Conservation (phyloP, 257 asterid genomes). For the Cinchona pubescens region DNA sequence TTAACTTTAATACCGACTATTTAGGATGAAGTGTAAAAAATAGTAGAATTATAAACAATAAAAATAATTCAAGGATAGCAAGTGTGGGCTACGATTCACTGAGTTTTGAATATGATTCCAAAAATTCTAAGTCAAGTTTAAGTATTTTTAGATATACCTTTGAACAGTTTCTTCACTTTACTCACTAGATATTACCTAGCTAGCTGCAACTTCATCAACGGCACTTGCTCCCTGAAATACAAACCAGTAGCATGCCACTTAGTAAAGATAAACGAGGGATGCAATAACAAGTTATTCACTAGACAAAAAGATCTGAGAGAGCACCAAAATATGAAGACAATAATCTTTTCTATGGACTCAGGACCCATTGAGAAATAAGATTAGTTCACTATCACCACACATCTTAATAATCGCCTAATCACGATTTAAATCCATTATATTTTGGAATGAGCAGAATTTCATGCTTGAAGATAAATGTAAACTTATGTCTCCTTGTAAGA, state of each 20-base stretch:
- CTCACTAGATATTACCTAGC: slow-evolving; percentile 78
- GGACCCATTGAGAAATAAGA: no score
- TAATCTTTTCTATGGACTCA: no score
- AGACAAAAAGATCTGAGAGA: no score
- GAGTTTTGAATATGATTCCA: background rate
- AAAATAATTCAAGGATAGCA: no score
- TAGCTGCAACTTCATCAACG: slow-evolving; percentile 96
- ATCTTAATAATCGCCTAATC: background rate
- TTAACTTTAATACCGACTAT: no score
- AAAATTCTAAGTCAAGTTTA: background rate
- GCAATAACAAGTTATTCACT: background rate
- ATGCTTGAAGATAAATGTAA: background rate
- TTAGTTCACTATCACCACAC: background rate
- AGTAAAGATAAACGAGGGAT: background rate
- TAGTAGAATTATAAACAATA: no score
- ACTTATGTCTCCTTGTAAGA: background rate
- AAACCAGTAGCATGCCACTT: background rate
- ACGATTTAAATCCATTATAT: background rate
- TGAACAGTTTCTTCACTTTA: slow-evolving; percentile 91
- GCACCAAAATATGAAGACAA: no score
- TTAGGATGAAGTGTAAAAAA: no score
- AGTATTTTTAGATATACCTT: slow-evolving; percentile 51
- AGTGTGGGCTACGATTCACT: no score
- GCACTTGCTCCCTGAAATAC: slow-evolving; percentile 93
- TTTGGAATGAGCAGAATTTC: background rate